Percentiles rank a stretch among this genome's conserved stretches.
Conservation (phyloP, 306 rosid genomes). For the Gastrolobium bilobum region DNA sequence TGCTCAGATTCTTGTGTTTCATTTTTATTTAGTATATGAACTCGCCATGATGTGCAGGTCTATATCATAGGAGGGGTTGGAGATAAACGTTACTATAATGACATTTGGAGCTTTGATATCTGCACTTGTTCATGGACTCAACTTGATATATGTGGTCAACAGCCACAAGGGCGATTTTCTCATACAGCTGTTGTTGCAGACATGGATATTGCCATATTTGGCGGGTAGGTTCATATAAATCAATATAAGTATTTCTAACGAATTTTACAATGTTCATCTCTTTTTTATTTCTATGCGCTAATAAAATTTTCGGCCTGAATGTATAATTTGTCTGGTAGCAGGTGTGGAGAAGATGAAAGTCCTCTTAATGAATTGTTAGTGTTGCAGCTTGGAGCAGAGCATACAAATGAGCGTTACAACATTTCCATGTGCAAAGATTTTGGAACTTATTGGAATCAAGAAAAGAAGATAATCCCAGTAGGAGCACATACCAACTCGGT, state of each 20-base stretch:
- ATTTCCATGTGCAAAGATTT: slow-evolving; percentile 72
- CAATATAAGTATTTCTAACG: background rate
- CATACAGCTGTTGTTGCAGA: slow-evolving; percentile 82
- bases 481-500: slow-evolving; percentile 57
- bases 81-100: slow-evolving; percentile 78
- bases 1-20: background rate
- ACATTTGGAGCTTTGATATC: slow-evolving; percentile 81
- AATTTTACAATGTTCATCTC: background rate
- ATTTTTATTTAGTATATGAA: background rate
- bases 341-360: slow-evolving; percentile 90
- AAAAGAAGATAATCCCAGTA: slow-evolving; percentile 51
- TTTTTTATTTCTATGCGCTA: background rate
- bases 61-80: slow-evolving; percentile 89
- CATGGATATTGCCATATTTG: slow-evolving; percentile 70
- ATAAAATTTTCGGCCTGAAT: background rate
- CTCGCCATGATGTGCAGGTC: slow-evolving; percentile 56
- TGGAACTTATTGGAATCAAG: slow-evolving; percentile 67
- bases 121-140: slow-evolving; percentile 74
- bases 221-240: slow-evolving; percentile 62
- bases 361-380: slow-evolving; percentile 82
- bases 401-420: slow-evolving; percentile 63
- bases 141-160: slow-evolving; percentile 69
- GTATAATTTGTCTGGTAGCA: slow-evolving; percentile 36
- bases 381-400: slow-evolving; percentile 78
- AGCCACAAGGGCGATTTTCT: slow-evolving; percentile 85